Base-by-base conservation (phyloP, 441 rosid genomes). In the Arabidopsis hybrid region DNA sequence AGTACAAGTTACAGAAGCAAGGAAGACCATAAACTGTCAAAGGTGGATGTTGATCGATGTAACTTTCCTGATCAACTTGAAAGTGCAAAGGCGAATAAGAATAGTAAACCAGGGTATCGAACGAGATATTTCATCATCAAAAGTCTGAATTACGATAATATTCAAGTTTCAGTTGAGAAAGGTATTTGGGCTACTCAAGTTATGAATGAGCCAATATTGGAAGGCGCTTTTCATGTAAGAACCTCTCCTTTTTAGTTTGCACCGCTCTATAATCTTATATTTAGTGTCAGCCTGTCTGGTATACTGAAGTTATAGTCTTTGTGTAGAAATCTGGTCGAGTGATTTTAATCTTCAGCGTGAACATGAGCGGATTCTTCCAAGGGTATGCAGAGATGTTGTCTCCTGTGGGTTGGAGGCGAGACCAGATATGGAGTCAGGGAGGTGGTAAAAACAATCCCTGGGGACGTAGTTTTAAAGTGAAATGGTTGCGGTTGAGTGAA, bases 111-210 rank as follows among this genome's bases (percentile, higher is more conserved):
- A 58, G 80, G 69, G 8, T 85, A 81, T 74, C 77, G 83, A 65
- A 85, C 94, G 69, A 90, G 94, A 81, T 94, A 92, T 79, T 94
- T 94, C 83, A 85, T 94, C 80, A 92, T 92, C 88, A 94, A 94
- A 84, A 94, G 97, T 86, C 86, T 92, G 78, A 92, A 88, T 72
- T 86, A 88, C 78, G 83, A 89, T 34, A 94, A 92, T 72, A 83
- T 94, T 77, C 95, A 82, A 83, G 84, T 84, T 31, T 90, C 99
- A 53, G 72, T 92, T 12, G 89, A 89, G 79, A 90, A 78, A 81
- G 99, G 95, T 65, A 86, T 94, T 64, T 94, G 99, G 99, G 99
- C 99, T 71, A 94, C 99, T 80, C 97, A 94, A 83, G 97, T 94
- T 70, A 90, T 90, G 97, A 94, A 94, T 84, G 97, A 92, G 84